These are phyloP conservation scores for Aaosphaeria pasadenensis DNA, from an alignment of 2,329 filamentous ascomycete species.

Conservation along the genomic window DNA sequence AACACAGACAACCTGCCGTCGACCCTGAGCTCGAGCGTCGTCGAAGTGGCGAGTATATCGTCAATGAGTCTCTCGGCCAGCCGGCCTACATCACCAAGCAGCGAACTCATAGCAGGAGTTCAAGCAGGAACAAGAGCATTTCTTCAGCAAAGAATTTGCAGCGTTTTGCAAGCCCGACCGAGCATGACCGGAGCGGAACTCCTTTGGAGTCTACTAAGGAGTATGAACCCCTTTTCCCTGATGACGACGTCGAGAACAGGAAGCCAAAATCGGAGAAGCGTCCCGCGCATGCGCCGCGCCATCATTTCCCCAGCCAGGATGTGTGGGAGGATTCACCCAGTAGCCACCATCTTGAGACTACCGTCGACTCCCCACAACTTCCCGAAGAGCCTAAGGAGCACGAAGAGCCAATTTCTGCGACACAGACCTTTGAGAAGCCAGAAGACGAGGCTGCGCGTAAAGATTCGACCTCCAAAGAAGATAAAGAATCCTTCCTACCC, in stretches of 20 bases:
- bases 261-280: slow-evolving; percentile 53
- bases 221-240: slow-evolving; percentile 91
- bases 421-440: slow-evolving; percentile 43
- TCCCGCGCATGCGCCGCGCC: slow-evolving; percentile 43
- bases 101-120: slow-evolving; percentile 50
- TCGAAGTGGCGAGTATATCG: slow-evolving; percentile 54
- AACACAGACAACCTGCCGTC: slow-evolving; percentile 75
- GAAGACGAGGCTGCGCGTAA: slow-evolving; percentile 51
- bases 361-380: slow-evolving; percentile 77
- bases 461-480: slow-evolving; percentile 41
- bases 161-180: slow-evolving; percentile 27
- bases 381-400: slow-evolving; percentile 44
- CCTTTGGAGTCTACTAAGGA: slow-evolving; percentile 86
- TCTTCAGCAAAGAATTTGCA: slow-evolving; percentile 48
- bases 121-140: slow-evolving; percentile 56
- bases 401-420: slow-evolving; percentile 35
- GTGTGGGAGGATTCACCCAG: slow-evolving; percentile 96
- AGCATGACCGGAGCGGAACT: slow-evolving; percentile 56
- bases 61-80: slow-evolving; percentile 34
- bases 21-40: slow-evolving; percentile 63
- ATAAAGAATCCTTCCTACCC: slow-evolving; percentile 42
- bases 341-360: slow-evolving; percentile 72
- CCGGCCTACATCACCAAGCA: slow-evolving; percentile 48
- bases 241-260: slow-evolving; percentile 61
- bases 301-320: slow-evolving; percentile 88